Percentiles rank a stretch among this genome's conserved stretches.
These are phyloP conservation scores for Cyclotella kingstonii DNA, from an alignment of 108 stramenopile species.

Conservation along the genomic window DNA sequence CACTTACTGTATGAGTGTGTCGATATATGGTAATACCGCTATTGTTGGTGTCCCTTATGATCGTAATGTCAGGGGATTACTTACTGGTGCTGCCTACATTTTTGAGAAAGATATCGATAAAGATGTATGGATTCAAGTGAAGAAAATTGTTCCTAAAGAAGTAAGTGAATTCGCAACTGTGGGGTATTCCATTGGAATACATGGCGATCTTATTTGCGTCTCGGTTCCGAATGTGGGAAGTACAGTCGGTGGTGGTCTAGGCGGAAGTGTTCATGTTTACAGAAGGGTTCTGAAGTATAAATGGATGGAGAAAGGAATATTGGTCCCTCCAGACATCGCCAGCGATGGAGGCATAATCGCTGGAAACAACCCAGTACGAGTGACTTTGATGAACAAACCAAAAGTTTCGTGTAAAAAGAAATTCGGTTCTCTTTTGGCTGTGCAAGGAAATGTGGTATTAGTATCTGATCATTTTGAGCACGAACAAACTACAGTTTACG, in stretches of 20 bases:
- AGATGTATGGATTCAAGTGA: slow-evolving; percentile 34
- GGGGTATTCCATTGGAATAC: slow-evolving; percentile 25
- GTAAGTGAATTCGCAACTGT: slow-evolving; percentile 23
- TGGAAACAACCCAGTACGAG: neutral
- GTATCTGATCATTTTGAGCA: slow-evolving; percentile 26
- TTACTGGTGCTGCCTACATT: slow-evolving; percentile 40
- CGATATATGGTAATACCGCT: slow-evolving; percentile 10
- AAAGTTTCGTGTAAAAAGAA: slow-evolving; percentile 3
- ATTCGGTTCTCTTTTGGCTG: slow-evolving; percentile 26
- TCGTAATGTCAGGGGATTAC: slow-evolving; percentile 24
- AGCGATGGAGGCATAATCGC: neutral
- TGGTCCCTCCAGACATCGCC: slow-evolving; percentile 1
- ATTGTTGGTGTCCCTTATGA: slow-evolving; percentile 41
- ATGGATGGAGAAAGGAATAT: slow-evolving; percentile 18
- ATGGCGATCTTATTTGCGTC: slow-evolving; percentile 19
- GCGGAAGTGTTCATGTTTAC: slow-evolving; percentile 29
- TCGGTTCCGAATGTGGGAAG: slow-evolving; percentile 27
- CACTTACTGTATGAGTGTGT: slow-evolving; percentile 28
- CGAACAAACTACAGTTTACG: slow-evolving; percentile 23
- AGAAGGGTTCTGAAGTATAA: slow-evolving; percentile 24
- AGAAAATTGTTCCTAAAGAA: slow-evolving; percentile 37
- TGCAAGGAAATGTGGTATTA: slow-evolving; percentile 22
- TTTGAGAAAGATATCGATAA: slow-evolving; percentile 27
- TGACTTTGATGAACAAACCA: slow-evolving; percentile 1
- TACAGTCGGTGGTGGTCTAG: neutral